These are phyloP conservation scores for Teunomyces stri DNA, from an alignment of 805 yeast species.

Conservation along the genomic window DNA sequence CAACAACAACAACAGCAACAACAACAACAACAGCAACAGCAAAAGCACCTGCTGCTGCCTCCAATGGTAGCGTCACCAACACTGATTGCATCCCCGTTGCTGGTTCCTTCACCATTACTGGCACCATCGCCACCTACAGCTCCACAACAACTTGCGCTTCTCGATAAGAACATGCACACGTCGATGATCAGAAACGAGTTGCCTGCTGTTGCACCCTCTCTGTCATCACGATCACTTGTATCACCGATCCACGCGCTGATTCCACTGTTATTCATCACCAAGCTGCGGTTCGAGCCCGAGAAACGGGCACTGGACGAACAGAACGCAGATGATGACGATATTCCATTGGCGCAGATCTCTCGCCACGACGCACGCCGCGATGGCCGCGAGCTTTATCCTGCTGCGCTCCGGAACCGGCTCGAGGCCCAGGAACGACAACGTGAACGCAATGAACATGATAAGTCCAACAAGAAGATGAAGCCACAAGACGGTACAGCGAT, in stretches of 20 bases:
- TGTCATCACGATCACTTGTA: neutral
- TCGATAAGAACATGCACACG: neutral
- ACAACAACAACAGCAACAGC: neutral
- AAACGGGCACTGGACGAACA: neutral
- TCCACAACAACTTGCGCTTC: neutral
- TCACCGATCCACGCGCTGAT: no score
- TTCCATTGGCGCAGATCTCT: neutral
- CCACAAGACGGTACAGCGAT: no score
- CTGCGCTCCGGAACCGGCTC: neutral
- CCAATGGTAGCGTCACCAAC: no score
- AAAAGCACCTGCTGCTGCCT: neutral
- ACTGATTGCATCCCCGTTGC: no score
- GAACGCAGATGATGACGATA: neutral
- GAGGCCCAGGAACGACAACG: slow-evolving; percentile 8
- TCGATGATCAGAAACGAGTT: slow-evolving; percentile 10
- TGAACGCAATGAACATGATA: neutral
- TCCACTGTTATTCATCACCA: no score
- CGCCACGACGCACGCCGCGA: neutral
- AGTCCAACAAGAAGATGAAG: slow-evolving; percentile 10
- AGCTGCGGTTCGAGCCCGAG: neutral
- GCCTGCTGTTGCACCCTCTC: neutral
- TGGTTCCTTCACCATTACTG: no score
- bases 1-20: neutral
- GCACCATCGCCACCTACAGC: no score
- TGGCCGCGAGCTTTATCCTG: slow-evolving; percentile 4